These are phyloP conservation scores for Rubia yunnanensis DNA, from an alignment of 257 asterid genomes.

Conservation along the genomic window DNA sequence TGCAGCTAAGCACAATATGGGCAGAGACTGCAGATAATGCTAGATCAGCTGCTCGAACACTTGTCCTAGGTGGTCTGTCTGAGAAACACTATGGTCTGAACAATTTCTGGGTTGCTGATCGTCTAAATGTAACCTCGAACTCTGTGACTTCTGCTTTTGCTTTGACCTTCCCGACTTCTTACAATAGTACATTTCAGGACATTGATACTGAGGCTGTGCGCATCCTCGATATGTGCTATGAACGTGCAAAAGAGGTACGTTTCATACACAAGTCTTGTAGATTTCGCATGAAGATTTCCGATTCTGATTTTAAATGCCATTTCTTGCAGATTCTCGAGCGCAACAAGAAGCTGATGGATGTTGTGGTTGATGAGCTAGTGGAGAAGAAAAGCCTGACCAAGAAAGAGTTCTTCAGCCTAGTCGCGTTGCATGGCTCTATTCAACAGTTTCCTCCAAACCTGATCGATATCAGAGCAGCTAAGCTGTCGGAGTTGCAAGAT, in stretches of 20 bases:
- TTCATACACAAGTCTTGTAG: background rate
- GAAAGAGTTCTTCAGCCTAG: slow-evolving; percentile 61
- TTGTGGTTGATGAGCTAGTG: slow-evolving; percentile 51
- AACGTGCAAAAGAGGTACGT: slow-evolving; percentile 69
- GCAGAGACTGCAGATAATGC: slow-evolving; percentile 90
- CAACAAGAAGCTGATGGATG: slow-evolving; percentile 66
- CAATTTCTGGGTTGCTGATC: slow-evolving; percentile 75
- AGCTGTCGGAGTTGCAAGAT: slow-evolving; percentile 37
- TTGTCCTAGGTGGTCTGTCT: slow-evolving; percentile 82
- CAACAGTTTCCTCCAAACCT: slow-evolving; percentile 56
- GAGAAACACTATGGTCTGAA: slow-evolving; percentile 67
- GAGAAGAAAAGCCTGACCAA: slow-evolving; percentile 72
- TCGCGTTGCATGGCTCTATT: slow-evolving; percentile 64
- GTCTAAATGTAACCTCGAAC: slow-evolving; percentile 42
- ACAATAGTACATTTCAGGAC: too few species aligned
- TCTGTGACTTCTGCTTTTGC: background rate
- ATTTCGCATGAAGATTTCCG: background rate
- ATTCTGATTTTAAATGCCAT: background rate
- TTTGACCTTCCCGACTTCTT: slow-evolving; percentile 1
- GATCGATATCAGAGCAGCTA: slow-evolving; percentile 56
- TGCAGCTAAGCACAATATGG: slow-evolving; percentile 91
- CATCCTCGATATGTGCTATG: slow-evolving; percentile 55
- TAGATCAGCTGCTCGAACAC: slow-evolving; percentile 77
- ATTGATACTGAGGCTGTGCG: slow-evolving; percentile 70
- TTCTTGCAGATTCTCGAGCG: slow-evolving; percentile 56